Evolutionary conservation across 2,329 filamentous ascomycete species (phyloP), one percentile per base, ranked within the genome.

Genomic region (Ceratocystis eucalypticola): DNA sequence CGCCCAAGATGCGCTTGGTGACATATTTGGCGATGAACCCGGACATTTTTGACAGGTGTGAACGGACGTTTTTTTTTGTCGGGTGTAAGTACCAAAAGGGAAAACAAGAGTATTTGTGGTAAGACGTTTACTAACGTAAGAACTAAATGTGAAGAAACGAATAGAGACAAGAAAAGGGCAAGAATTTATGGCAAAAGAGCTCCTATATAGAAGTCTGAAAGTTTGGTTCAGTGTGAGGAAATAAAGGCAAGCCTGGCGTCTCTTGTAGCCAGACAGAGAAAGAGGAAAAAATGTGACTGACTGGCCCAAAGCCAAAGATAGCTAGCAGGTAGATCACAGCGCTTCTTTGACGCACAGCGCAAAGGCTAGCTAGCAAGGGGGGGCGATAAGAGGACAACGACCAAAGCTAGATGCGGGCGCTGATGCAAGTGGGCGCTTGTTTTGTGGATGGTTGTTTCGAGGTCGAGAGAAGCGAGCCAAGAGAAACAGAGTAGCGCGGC

Each of bases 1-100:
- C 84, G 55, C 80, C 80, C 64, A 87, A 74, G 46, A 86, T 79
- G 73, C 78, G 83, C 72, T 82, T 82, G 69, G 77, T 78, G 55
- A 85, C 76, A 67, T 80, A 76, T 72, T 84, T 85, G 68, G 80
- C 77, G 33, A 83, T 72, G 41, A 80, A 71, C 41, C 76, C 76
- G 46, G 82, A 76, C 84, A 86, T 86, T 57, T 55, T 41, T 41
- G 28, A 33, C 15, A 55, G 28, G 62, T 41, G 33, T 41, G 33
- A 57, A 57, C 17, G 50, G 33, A 59, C 33, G 17, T 5, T n/a
- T 50, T 50, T 50, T 50, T 12, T 50, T 41, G 12, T 41, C 37
- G 0, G 37, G 48, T 50, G 20, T 50, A 50, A 50, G 53, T 33
- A 44, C 25, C 30, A 28, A 65, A 33, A 59, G 17, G 20, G 30